A percentile compares a stretch with the other conserved stretches of the same genome.
Conservation (phyloP, 2,329 filamentous ascomycete genomes). For the Colletotrichum australisinense region DNA sequence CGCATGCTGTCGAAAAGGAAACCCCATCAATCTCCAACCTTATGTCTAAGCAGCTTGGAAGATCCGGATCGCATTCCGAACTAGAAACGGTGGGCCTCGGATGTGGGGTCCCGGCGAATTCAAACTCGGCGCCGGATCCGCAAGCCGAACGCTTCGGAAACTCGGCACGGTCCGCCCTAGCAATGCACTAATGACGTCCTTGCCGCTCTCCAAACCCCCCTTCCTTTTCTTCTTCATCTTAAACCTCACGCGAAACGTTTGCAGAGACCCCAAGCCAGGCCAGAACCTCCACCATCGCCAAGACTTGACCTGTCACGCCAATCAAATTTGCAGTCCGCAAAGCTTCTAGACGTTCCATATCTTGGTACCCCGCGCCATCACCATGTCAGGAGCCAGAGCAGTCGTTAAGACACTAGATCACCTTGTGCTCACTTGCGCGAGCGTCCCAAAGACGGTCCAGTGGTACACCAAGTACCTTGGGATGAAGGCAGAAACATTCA, state of each 20-base stretch:
- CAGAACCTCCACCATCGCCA: not conserved
- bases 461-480: conserved; percentile 69
- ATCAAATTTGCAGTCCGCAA: too few species aligned
- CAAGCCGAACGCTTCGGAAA: conserved; percentile 17
- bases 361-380: not conserved
- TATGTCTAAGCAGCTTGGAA: too few species aligned
- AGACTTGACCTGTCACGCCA: not conserved
- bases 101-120: conserved; percentile 9
- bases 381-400: conserved; percentile 28
- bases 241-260: not conserved
- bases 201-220: not conserved
- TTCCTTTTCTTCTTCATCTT: not conserved
- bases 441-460: conserved; percentile 58
- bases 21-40: too few species aligned
- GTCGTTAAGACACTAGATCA: conserved; percentile 65
- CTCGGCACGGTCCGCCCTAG: conserved; percentile 4
- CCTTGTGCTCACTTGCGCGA: conserved; percentile 68
- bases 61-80: too few species aligned
- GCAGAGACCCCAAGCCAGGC: not conserved
- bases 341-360: not conserved
- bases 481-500: conserved; percentile 66
- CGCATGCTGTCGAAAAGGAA: too few species aligned
- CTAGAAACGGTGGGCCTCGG: not conserved
- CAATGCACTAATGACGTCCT: conserved; percentile 4
- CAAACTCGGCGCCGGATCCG: conserved; percentile 6